These are phyloP conservation scores for Apiotrichum sp. DNA, from an alignment of 1,284 basidiomycete genomes.

Conservation along the genomic window DNA sequence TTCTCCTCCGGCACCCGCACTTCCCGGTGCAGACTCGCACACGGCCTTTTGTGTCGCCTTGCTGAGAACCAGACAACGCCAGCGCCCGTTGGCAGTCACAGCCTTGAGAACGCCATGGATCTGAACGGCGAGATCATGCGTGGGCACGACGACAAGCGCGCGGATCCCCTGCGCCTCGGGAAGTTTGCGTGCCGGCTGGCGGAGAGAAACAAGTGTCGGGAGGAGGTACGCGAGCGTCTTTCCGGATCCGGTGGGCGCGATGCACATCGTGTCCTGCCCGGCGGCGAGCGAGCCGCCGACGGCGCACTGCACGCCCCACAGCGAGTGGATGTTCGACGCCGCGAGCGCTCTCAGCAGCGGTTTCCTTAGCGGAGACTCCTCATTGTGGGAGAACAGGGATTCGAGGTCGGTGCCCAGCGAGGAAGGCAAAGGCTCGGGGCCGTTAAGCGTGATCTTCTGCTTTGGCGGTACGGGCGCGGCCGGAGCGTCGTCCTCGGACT, in stretches of 20 bases:
- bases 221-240: constrained; percentile 87
- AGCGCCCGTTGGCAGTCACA: constrained; percentile 66
- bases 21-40: constrained; percentile 36
- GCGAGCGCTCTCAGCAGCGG: constrained; percentile 25
- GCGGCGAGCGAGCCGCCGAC: constrained; percentile 43
- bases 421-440: constrained; percentile 38
- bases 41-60: constrained; percentile 59
- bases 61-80: constrained; percentile 74
- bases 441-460: constrained; percentile 45
- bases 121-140: constrained; percentile 92
- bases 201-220: constrained; percentile 65
- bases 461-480: constrained; percentile 35
- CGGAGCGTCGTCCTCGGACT: constrained; percentile 12
- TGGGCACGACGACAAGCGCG: constrained; percentile 80
- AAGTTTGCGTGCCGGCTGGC: constrained; percentile 53
- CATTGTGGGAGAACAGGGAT: constrained; percentile 23
- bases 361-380: constrained; percentile 26
- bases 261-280: constrained; percentile 75
- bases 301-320: constrained; percentile 43
- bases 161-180: constrained; percentile 61
- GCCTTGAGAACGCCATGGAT: constrained; percentile 74
- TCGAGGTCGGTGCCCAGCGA: constrained; percentile 40
- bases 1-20: constrained; percentile 10
- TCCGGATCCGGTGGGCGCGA: constrained; percentile 90
- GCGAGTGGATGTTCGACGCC: constrained; percentile 22